Percentiles rank a stretch among this genome's conserved stretches.
Conservation (phyloP, 2,329 filamentous ascomycete species). For the Aspergillus glaucus region DNA sequence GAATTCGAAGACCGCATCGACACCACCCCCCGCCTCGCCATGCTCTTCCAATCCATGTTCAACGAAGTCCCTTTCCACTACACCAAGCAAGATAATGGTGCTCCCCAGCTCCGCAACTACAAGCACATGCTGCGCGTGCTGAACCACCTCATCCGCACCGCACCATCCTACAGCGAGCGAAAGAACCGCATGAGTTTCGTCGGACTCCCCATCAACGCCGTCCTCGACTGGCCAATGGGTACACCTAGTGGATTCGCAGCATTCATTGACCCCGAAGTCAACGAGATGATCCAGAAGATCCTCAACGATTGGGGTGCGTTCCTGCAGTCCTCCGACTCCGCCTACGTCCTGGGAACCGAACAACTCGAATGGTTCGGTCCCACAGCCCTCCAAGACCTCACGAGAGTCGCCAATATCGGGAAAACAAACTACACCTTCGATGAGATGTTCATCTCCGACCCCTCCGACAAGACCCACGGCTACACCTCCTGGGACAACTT, state of each 20-base stretch:
- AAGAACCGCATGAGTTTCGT: conserved; percentile 39
- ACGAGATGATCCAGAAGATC: conserved; percentile 46
- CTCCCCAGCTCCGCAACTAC: conserved; percentile 59
- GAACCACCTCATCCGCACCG: conserved; percentile 46
- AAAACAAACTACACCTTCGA: conserved; percentile 8
- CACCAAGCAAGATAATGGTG: conserved; percentile 54
- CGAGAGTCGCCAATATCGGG: conserved; percentile 17
- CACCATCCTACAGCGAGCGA: conserved; percentile 27
- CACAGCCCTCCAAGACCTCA: conserved; percentile 42
- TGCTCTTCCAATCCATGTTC: conserved; percentile 64
- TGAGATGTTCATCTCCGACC: conserved; percentile 15
- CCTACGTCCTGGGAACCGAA: conserved; percentile 41
- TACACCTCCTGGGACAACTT: conserved; percentile 65
- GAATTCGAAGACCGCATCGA: conserved; percentile 65
- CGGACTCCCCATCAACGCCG: conserved; percentile 51
- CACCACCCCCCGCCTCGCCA: conserved; percentile 55
- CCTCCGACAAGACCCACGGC: conserved; percentile 33
- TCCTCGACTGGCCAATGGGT: conserved; percentile 56
- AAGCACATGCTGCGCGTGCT: conserved; percentile 60
- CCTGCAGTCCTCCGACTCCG: conserved; percentile 48
- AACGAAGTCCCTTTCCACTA: conserved; percentile 61
- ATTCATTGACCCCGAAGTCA: conserved; percentile 50
- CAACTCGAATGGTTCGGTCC: conserved; percentile 51
- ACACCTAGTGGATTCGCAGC: conserved; percentile 49
- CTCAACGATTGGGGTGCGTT: conserved; percentile 52